Percentiles rank a stretch among this genome's conserved stretches.
These are phyloP conservation scores for Diaporthe sp. DNA, from an alignment of 2,329 filamentous ascomycete species.

Conservation along the genomic window DNA sequence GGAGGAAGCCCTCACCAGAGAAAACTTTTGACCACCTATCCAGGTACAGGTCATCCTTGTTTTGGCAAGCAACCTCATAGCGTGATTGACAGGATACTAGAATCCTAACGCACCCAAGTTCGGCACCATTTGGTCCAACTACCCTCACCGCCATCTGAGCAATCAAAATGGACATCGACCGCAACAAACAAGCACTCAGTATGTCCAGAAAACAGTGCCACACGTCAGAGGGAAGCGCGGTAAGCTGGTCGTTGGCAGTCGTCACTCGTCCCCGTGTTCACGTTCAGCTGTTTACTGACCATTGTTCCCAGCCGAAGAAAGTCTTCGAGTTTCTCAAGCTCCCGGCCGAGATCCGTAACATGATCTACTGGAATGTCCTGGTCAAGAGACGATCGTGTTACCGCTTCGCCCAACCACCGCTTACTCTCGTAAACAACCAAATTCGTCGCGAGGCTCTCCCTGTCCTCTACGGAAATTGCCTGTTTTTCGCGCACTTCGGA, in stretches of 20 bases:
- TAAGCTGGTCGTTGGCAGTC: background rate
- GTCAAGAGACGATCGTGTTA: background rate
- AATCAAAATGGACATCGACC: background rate
- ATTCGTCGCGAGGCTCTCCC: background rate
- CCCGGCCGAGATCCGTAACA: slow-evolving; percentile 7
- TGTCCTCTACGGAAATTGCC: background rate
- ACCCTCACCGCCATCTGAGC: background rate
- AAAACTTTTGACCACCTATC: fast-evolving
- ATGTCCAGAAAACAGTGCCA: background rate
- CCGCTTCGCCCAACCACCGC: background rate
- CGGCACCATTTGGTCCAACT: background rate
- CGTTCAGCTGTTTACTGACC: too few relatives aligned
- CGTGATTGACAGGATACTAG: fast-evolving
- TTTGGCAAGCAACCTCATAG: background rate
- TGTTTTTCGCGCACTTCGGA: background rate
- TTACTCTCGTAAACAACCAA: background rate
- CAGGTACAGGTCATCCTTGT: background rate
- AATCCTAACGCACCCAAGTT: background rate
- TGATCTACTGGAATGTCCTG: background rate
- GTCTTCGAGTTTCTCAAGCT: background rate
- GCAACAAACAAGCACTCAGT: background rate
- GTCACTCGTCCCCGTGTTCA: fast-evolving
- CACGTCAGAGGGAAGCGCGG: background rate
- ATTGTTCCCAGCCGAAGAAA: too few relatives aligned
- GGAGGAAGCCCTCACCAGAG: fast-evolving